These are phyloP conservation scores for Cucumis hystrix DNA, from an alignment of 306 rosid species.

Conservation along the genomic window DNA sequence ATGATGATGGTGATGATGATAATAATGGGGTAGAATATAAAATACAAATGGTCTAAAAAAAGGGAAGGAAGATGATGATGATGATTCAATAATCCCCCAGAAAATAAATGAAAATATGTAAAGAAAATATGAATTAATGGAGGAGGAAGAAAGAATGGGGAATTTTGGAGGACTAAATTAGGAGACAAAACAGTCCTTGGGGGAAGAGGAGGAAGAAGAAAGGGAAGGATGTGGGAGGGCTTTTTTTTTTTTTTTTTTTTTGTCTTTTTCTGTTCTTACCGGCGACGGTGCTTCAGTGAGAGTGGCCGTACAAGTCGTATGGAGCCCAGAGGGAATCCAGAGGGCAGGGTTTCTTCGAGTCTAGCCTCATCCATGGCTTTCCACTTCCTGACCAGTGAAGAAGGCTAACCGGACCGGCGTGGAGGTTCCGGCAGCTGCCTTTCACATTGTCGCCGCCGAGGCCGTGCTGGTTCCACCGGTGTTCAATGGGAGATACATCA, in stretches of 20 bases:
- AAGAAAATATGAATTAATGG: not conserved
- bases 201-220: conserved; percentile 1
- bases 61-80: not conserved
- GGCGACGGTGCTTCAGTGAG: conserved; percentile 21
- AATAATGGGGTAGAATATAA: conserved; percentile 7
- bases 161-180: conserved; percentile 12
- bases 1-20: not conserved
- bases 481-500: conserved; percentile 67
- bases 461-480: conserved; percentile 79
- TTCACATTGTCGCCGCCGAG: conserved; percentile 62
- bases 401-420: conserved; percentile 64
- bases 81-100: not conserved
- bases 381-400: conserved; percentile 83
- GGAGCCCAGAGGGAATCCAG: conserved; percentile 56
- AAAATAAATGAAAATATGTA: not conserved
- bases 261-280: conserved; percentile 13
- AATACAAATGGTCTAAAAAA: conserved; percentile 20
- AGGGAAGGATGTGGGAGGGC: not conserved
- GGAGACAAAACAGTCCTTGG: conserved; percentile 19
- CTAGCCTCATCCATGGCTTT: conserved; percentile 58
- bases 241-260: not conserved
- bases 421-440: conserved; percentile 60
- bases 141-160: conserved; percentile 7
- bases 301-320: conserved; percentile 46
- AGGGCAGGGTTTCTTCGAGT: conserved; percentile 49